Conservation (phyloP, 371 early-diverging fungal species). For the Lichtheimia ornata region DNA sequence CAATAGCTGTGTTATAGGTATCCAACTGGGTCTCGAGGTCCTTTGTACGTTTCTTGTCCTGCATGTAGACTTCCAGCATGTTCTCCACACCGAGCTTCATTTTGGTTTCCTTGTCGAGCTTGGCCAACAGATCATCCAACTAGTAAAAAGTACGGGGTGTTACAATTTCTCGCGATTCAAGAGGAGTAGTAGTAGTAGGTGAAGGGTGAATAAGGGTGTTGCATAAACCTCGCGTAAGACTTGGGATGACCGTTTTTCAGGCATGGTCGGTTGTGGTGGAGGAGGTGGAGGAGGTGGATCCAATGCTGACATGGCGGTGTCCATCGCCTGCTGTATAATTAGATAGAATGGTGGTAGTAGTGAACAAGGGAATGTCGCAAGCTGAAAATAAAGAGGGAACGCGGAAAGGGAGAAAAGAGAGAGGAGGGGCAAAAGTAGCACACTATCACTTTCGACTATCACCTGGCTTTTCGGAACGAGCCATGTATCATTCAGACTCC, state of each 20-base stretch:
- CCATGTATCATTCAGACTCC: too few species aligned
- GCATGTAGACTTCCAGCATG: slow-evolving; percentile 46
- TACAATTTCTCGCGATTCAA: background rate
- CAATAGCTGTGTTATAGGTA: slow-evolving; percentile 42
- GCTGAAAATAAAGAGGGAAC: too few species aligned
- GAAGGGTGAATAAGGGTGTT: slow-evolving; percentile 1
- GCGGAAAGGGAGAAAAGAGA: too few species aligned
- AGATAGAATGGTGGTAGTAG: too few species aligned
- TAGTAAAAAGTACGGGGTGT: slow-evolving; percentile 1
- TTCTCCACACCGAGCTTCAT: slow-evolving; percentile 49
- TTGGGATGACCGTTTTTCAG: slow-evolving; percentile 11
- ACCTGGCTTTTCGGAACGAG: too few species aligned
- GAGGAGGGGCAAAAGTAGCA: too few species aligned
- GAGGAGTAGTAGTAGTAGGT: too few species aligned
- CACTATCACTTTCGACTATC: too few species aligned
- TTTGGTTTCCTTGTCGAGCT: slow-evolving; percentile 39
- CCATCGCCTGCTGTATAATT: slow-evolving; percentile 9
- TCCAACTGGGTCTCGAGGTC: slow-evolving; percentile 55
- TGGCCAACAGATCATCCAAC: slow-evolving; percentile 29
- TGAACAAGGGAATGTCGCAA: too few species aligned
- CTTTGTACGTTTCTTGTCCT: slow-evolving; percentile 50
- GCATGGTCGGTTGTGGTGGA: slow-evolving; percentile 16
- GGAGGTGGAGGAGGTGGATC: slow-evolving; percentile 16
- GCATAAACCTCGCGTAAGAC: slow-evolving; percentile 19
- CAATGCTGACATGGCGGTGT: slow-evolving; percentile 17